Evolutionary conservation across 305 asterid species (phyloP).

Genomic region (Plantago rigida): DNA sequence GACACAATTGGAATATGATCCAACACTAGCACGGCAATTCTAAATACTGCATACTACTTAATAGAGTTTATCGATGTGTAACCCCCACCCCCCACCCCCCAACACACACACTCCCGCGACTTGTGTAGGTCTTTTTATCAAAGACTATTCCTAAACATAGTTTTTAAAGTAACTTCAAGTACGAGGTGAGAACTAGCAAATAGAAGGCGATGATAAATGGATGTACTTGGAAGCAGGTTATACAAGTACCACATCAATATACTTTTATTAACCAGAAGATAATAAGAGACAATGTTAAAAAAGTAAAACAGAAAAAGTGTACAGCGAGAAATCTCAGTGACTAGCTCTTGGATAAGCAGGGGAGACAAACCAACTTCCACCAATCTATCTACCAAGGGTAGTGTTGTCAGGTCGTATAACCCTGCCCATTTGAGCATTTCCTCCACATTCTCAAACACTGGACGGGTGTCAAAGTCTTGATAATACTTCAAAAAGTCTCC

Average conservation of each 20-base stretch:
- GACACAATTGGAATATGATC: no score
- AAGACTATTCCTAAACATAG: no score
- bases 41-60: no score
- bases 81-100: no score
- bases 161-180: no score
- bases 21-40: no score
- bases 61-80: no score
- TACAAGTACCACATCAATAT: background rate
- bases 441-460: conserved; percentile 68
- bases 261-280: background rate
- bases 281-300: no score
- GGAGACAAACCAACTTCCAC: conserved; percentile 48
- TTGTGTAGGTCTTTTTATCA: no score
- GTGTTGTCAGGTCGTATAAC: conserved; percentile 55
- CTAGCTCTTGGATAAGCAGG: conserved; percentile 66
- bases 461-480: conserved; percentile 56
- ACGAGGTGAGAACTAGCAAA: no score
- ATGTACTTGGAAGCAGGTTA: background rate
- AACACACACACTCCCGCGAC: no score
- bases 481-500: conserved; percentile 60
- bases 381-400: conserved; percentile 52
- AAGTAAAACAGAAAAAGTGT: background rate
- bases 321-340: conserved; percentile 39
- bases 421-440: conserved; percentile 93
- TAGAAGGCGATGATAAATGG: background rate